Percentiles rank a stretch among this genome's conserved stretches.
Evolutionary conservation across 2,329 filamentous ascomycete species (phyloP).

Genomic region (Fulvia fulva): DNA sequence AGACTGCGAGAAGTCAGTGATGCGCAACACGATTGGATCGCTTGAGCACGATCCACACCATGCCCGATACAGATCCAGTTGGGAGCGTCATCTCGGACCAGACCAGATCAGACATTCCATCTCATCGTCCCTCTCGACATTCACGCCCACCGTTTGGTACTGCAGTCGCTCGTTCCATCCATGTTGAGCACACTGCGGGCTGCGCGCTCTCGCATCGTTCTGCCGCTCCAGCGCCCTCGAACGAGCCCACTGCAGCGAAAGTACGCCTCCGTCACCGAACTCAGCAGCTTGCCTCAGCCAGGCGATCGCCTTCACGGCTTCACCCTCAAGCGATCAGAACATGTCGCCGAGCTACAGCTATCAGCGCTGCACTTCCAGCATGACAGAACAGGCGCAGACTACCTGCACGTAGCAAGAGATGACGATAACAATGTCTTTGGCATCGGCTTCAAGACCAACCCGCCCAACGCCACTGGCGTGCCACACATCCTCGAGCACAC

Average conservation of each 20-base stretch:
- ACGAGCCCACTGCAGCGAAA: constrained; percentile 21
- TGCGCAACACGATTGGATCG: no score
- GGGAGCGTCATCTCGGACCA: no score
- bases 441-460: constrained; percentile 98
- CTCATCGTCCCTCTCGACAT: background rate
- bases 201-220: constrained; percentile 22
- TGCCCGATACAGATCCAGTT: no score
- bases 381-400: constrained; percentile 92
- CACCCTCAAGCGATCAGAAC: constrained; percentile 80
- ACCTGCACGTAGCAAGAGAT: constrained; percentile 89
- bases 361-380: constrained; percentile 88
- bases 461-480: constrained; percentile 90
- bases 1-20: background rate
- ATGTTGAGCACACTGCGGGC: constrained; percentile 25
- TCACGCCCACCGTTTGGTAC: background rate
- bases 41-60: no score
- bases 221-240: constrained; percentile 19
- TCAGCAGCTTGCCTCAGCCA: constrained; percentile 69
- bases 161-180: background rate
- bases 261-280: constrained; percentile 67
- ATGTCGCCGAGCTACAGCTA: constrained; percentile 89
- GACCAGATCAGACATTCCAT: no score
- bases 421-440: constrained; percentile 99
- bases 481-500: constrained; percentile 98
- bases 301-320: constrained; percentile 92